A percentile compares a stretch with the other conserved stretches of the same genome.
Evolutionary conservation across 228 moss, liverwort and hornwort genomes (phyloP).

Genomic region (Sphagnum magellanicum): DNA sequence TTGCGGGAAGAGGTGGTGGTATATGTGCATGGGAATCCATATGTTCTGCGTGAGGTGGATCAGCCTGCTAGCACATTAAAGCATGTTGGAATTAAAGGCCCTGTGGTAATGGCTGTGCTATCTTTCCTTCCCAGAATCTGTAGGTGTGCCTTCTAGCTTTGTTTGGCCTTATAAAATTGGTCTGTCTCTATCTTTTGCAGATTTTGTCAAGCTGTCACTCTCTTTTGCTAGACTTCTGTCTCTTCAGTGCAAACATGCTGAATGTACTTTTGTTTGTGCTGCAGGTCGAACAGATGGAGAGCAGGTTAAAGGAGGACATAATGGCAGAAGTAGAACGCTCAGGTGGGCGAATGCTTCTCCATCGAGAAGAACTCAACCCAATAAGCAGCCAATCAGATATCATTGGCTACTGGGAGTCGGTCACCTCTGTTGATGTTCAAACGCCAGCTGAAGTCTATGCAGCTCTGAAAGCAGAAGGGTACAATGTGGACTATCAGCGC

Average conservation of each 20-base stretch:
- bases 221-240: no score
- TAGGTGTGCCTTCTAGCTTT: not conserved
- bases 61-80: slow-evolving; percentile 98
- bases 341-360: slow-evolving; percentile 88
- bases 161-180: not conserved
- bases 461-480: slow-evolving; percentile 72
- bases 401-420: slow-evolving; percentile 93
- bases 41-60: slow-evolving; percentile 92
- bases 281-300: slow-evolving; percentile 98
- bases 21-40: slow-evolving; percentile 91
- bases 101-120: slow-evolving; percentile 52
- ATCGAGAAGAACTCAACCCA: slow-evolving; percentile 72
- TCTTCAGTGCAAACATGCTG: no score
- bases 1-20: slow-evolving; percentile 96
- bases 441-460: slow-evolving; percentile 91
- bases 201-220: no score
- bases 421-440: slow-evolving; percentile 75
- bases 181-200: no score
- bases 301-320: slow-evolving; percentile 93
- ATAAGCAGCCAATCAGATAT: slow-evolving; percentile 71
- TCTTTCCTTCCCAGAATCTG: not conserved
- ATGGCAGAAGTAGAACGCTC: slow-evolving; percentile 74
- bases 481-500: slow-evolving; percentile 78
- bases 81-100: slow-evolving; percentile 88
- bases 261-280: not conserved